These are phyloP conservation scores for Aureobasidium sp. DNA, from an alignment of 2,329 filamentous ascomycete species.

Conservation along the genomic window DNA sequence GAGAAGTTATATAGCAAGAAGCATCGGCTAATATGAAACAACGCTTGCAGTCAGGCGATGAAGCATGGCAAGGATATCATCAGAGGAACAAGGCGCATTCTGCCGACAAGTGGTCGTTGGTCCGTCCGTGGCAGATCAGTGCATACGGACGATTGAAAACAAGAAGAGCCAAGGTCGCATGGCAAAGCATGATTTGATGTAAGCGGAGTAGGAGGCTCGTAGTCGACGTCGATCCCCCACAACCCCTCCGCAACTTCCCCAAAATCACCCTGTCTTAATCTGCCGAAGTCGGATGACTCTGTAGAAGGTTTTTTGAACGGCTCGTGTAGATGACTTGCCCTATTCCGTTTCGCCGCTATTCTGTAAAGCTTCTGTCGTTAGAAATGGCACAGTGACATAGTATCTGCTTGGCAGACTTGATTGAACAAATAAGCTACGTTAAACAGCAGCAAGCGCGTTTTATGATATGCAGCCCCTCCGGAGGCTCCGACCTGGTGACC, in stretches of 20 bases:
- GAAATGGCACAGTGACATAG: background rate
- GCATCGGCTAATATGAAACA: constrained; percentile 1
- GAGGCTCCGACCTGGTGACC: background rate
- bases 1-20: background rate
- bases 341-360: background rate
- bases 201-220: no score
- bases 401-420: background rate
- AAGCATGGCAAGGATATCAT: background rate
- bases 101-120: background rate
- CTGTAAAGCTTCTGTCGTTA: background rate
- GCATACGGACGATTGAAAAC: background rate
- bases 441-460: background rate
- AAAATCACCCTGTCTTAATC: background rate
- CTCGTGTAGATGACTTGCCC: background rate
- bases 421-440: background rate
- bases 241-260: background rate
- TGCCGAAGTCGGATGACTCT: background rate
- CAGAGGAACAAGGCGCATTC: background rate
- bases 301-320: background rate
- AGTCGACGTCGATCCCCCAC: background rate
- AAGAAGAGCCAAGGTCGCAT: background rate
- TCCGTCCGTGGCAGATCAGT: background rate
- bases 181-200: background rate
- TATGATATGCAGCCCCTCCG: background rate
- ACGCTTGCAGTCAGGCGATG: background rate